Percentiles rank a stretch among this genome's conserved stretches.
Evolutionary conservation across 2,329 filamentous ascomycete species (phyloP).

Genomic region (Penicillium sclerotiorum): DNA sequence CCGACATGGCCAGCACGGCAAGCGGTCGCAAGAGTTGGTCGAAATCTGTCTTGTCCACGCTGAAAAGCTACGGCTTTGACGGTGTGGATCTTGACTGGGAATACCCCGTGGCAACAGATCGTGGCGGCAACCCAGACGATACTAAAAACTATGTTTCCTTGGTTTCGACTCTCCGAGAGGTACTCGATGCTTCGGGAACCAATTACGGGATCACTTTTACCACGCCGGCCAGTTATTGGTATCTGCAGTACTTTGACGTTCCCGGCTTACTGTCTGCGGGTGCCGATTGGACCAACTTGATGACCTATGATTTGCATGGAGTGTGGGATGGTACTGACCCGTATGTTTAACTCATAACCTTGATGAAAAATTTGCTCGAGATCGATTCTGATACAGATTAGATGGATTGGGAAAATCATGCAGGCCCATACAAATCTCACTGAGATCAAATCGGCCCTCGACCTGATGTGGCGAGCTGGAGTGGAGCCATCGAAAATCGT

Average conservation of each 20-base stretch:
- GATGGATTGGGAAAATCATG: conserved; percentile 18
- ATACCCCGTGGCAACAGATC: not conserved
- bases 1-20: conserved; percentile 1
- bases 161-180: not conserved
- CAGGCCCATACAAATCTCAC: conserved; percentile 31
- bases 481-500: not conserved
- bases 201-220: conserved; percentile 13
- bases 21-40: conserved; percentile 1
- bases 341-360: no score
- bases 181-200: not conserved
- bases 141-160: not conserved
- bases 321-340: conserved; percentile 19
- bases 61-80: conserved; percentile 6
- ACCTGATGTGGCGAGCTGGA: conserved; percentile 25
- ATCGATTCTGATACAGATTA: no score
- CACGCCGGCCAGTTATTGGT: conserved; percentile 25
- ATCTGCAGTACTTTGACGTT: conserved; percentile 19
- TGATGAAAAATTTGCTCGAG: no score
- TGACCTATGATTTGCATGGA: conserved; percentile 35
- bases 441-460: conserved; percentile 25
- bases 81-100: conserved; percentile 5
- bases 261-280: not conserved
- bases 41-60: conserved; percentile 2
- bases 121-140: not conserved
- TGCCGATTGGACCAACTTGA: conserved; percentile 37